Evolutionary conservation across 768 basidiomycete genomes (phyloP).

Genomic region (Sarcomyxa edulis): DNA sequence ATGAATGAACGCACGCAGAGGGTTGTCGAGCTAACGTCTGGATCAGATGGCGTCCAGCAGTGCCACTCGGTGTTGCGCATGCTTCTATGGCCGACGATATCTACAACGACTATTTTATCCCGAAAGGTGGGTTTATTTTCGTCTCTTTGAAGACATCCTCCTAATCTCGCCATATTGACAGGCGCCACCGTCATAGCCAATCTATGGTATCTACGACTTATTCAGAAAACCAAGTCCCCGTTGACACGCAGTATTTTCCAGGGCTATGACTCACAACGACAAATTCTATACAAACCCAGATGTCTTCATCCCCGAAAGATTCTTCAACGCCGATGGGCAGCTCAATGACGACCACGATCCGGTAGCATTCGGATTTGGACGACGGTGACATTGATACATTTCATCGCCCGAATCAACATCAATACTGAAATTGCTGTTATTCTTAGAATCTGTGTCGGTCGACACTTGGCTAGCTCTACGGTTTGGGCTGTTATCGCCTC

Average conservation of each 20-base stretch:
- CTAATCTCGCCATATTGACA: no score
- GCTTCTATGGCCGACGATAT: constrained; percentile 8
- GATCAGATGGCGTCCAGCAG: constrained; percentile 14
- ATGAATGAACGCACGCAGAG: no score
- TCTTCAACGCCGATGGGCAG: constrained; percentile 5
- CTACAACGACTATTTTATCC: constrained; percentile 12
- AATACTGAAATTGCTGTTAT: no score
- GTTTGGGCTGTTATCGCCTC: constrained; percentile 23
- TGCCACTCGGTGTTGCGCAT: constrained; percentile 12
- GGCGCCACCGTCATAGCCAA: constrained; percentile 4
- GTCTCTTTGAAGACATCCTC: no score
- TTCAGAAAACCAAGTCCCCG: no score
- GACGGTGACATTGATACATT: constrained; percentile 10
- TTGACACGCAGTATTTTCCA: no score
- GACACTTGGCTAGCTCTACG: constrained; percentile 20
- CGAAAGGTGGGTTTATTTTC: constrained; percentile 8
- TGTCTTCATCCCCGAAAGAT: constrained; percentile 8
- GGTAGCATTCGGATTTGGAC: constrained; percentile 22
- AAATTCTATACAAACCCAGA: constrained; percentile 6
- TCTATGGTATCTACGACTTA: constrained; percentile 3
- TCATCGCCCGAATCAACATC: background rate
- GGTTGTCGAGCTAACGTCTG: no score
- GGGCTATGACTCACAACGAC: constrained; percentile 9
- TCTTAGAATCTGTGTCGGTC: constrained; percentile 24
- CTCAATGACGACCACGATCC: constrained; percentile 13